These are phyloP conservation scores for Haberlea rhodopensis DNA, from an alignment of 257 asterid species.

Conservation along the genomic window DNA sequence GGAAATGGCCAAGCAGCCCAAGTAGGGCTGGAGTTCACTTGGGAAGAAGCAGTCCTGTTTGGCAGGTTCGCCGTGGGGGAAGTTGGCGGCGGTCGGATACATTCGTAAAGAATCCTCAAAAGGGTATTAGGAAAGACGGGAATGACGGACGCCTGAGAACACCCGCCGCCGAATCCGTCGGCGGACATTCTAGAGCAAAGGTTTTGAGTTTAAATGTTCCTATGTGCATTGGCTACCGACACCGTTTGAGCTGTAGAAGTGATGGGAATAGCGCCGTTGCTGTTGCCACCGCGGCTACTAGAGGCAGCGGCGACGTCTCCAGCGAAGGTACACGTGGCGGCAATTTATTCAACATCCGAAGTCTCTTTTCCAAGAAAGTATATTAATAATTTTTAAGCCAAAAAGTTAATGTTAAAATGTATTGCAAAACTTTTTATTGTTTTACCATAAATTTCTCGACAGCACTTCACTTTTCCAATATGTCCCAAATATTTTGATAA, in stretches of 20 bases:
- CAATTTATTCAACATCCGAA: slow-evolving; percentile 58
- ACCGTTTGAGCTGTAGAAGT: slow-evolving; percentile 59
- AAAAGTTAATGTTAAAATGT: no score
- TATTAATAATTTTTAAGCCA: no score
- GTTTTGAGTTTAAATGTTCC: slow-evolving; percentile 70
- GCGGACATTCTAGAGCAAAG: slow-evolving; percentile 38
- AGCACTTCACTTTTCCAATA: no score
- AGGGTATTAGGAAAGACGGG: slow-evolving; percentile 31
- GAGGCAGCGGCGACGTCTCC: slow-evolving; percentile 31
- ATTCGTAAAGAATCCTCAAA: slow-evolving; percentile 31
- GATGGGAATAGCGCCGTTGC: slow-evolving; percentile 33
- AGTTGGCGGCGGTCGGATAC: slow-evolving; percentile 32
- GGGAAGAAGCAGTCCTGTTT: slow-evolving; percentile 82
- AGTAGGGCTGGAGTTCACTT: slow-evolving; percentile 69
- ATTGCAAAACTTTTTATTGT: no score
- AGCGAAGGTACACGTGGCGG: slow-evolving; percentile 69
- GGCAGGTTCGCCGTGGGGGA: slow-evolving; percentile 71
- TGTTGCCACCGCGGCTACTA: slow-evolving; percentile 24
- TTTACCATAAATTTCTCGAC: no score
- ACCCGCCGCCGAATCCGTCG: slow-evolving; percentile 24
- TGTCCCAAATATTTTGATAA: no score
- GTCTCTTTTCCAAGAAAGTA: slow-evolving; percentile 81
- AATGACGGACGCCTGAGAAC: slow-evolving; percentile 47
- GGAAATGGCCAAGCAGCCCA: slow-evolving; percentile 79
- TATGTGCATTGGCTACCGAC: slow-evolving; percentile 77